Base-by-base conservation (phyloP, 1,139 yeast species). In the Meyerozyma carpophila region DNA sequence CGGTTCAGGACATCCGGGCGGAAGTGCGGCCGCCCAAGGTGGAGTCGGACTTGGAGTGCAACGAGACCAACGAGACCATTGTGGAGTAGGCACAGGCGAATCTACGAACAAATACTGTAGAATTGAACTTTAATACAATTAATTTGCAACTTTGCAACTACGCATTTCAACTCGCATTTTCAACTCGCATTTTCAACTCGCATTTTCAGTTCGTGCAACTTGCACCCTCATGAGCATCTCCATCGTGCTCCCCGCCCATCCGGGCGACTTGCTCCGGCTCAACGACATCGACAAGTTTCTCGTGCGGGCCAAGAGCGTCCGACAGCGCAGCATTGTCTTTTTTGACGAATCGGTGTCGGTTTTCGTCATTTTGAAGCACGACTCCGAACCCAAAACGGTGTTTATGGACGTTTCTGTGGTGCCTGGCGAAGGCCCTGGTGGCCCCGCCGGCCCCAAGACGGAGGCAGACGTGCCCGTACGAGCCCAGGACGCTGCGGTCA, bases 341-440 rank as follows among this genome's bases (percentile, higher is more conserved):
- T 72, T 69, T 45, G 77, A 71, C 50, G 77, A 72, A 48, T 41
- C 57, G 1, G 48, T 71, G n/a, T 44, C 47, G n/a, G 75, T 75
- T 0, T 70, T 58, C 44, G 52, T 69, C 5, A 47, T 66, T 10
- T 50, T 59, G 37, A 47, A 53, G 14, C 57, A 55, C 32, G 40
- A 48, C 10, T 46, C 37, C 43, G 32, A 40, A 32, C 41, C 41
- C 48, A 24, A 41, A 51, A 34, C 41, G 40, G 21, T 18, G 9
- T 7, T 29, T n/a, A 3, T 47, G 41, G 26, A 41, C 44, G 31
- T 47, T 14, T 21, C 39, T 16, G 40, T 41, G 37, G 40, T 47
- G n/a, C 44, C 46, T 13, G 37, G 26, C 18, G 18, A 34, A 4
- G 5, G 16, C 11, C n/a, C 11, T 3, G 18, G 18, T 3, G 18